Evolutionary conservation across 495 filamentous ascomycete species (phyloP), one percentile per base, ranked within the genome.

Genomic region (Lichenothelia convexa): DNA sequence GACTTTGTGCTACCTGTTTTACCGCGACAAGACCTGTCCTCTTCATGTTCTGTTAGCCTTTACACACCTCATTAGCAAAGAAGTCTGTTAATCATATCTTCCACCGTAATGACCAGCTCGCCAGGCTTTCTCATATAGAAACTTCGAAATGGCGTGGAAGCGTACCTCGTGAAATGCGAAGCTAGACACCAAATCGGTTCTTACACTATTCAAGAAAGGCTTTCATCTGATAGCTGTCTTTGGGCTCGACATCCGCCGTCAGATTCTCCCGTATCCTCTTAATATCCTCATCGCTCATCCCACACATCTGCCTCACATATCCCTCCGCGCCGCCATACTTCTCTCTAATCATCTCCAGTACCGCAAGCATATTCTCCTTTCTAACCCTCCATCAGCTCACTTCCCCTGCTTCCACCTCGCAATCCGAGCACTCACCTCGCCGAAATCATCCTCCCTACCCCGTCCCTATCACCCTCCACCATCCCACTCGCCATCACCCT

Each of bases 291-390:
- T 49, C 54, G 1, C 61, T 63, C 15, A 78, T 51, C n/a, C 64
- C 55, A 45, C 70, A 70, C 27, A 64, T 44, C 13, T 62, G 50
- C 38, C 53, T 38, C 35, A 73, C 49, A 46, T 75, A 78, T 23
- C 41, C 38, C 47, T 73, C 71, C n/a, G 61, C 63, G 9, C 66
- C 63, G 5, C 71, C 74, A 50, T 68, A 71, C 37, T 57, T 57
- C 26, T 60, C 53, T 20, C 58, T 48, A 13, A 78, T 52, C 46
- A 65, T 59, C 34, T 50, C 47, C 4, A 78, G 34, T 7, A 64
- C 65, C 9, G 51, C 55, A 18, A 68, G 33, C 71, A 80, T 77
- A 32, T 51, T 48, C 33, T 44, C 45, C 36, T 34, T n/a, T n/a
- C n/a, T n/a, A n/a, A 34, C 35, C 45, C 47, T 12, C 38, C 32